Percentiles rank a stretch among this genome's conserved stretches.
Conservation (phyloP, 495 filamentous ascomycete species). For the Immersiella caudata region DNA sequence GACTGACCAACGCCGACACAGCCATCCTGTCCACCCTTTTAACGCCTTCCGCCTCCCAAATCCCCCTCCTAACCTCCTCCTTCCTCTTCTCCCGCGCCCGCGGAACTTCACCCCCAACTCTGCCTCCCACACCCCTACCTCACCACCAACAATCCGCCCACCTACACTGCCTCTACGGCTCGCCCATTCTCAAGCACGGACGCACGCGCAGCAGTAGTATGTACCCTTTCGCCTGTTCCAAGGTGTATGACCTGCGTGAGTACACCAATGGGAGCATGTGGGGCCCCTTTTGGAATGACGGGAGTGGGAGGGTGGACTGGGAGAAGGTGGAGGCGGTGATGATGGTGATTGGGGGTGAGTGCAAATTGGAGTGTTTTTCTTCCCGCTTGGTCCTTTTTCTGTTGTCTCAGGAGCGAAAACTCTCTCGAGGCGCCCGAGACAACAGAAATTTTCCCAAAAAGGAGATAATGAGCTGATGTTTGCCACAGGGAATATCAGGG, state of each 20-base stretch:
- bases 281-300: constrained; percentile 65
- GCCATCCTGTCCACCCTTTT: constrained; percentile 50
- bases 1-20: too few relatives aligned
- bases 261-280: constrained; percentile 58
- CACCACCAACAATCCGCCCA: constrained; percentile 62
- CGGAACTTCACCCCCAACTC: constrained; percentile 13
- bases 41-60: neutral
- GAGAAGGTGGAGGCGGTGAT: constrained; percentile 69
- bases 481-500: constrained; percentile 57
- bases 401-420: too few relatives aligned
- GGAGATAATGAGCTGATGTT: too few relatives aligned
- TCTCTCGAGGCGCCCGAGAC: too few relatives aligned
- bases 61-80: constrained; percentile 35
- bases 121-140: constrained; percentile 20
- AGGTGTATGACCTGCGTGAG: constrained; percentile 67
- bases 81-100: constrained; percentile 54
- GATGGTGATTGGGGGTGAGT: constrained; percentile 59
- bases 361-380: too few relatives aligned
- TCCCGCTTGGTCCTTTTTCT: too few relatives aligned
- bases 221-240: constrained; percentile 59
- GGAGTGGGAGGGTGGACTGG: constrained; percentile 61
- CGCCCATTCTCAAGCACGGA: constrained; percentile 42
- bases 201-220: constrained; percentile 33
- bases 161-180: constrained; percentile 63
- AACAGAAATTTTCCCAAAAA: too few relatives aligned